Conservation (phyloP, 371 early-diverging fungal genomes). For the Mortierella sp. region DNA sequence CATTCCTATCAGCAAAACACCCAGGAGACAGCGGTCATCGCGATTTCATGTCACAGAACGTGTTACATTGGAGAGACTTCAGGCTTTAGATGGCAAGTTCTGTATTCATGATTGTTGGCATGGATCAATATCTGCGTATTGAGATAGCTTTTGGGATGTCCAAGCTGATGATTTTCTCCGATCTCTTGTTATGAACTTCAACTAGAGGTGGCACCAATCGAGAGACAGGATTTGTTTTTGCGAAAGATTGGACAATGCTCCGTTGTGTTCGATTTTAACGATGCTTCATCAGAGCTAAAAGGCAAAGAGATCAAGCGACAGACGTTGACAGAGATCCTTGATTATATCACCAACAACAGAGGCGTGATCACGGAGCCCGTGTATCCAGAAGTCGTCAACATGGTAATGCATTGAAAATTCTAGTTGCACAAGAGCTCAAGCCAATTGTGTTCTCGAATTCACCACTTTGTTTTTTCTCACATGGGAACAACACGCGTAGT, state of each 20-base stretch:
- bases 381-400: slow-evolving; percentile 89
- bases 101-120: neutral
- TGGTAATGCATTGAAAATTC: too few species aligned
- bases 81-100: slow-evolving; percentile 76
- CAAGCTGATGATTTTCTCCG: too few species aligned
- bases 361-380: slow-evolving; percentile 86
- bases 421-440: too few species aligned
- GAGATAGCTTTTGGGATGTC: too few species aligned
- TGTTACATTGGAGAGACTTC: slow-evolving; percentile 81
- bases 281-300: slow-evolving; percentile 83
- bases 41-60: slow-evolving; percentile 82
- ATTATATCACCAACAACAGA: slow-evolving; percentile 87
- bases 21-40: slow-evolving; percentile 87
- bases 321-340: slow-evolving; percentile 89
- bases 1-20: slow-evolving; percentile 81
- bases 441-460: neutral
- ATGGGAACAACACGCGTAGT: slow-evolving; percentile 57
- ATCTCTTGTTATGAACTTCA: too few species aligned
- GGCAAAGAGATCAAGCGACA: slow-evolving; percentile 96
- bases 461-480: neutral
- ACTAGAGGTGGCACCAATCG: slow-evolving; percentile 74
- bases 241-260: slow-evolving; percentile 91
- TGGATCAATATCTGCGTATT: neutral
- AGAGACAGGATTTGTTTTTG: slow-evolving; percentile 83
- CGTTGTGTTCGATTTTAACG: slow-evolving; percentile 93